Evolutionary conservation across 768 basidiomycete species (phyloP).

Genomic region (Astraeus odoratus): DNA sequence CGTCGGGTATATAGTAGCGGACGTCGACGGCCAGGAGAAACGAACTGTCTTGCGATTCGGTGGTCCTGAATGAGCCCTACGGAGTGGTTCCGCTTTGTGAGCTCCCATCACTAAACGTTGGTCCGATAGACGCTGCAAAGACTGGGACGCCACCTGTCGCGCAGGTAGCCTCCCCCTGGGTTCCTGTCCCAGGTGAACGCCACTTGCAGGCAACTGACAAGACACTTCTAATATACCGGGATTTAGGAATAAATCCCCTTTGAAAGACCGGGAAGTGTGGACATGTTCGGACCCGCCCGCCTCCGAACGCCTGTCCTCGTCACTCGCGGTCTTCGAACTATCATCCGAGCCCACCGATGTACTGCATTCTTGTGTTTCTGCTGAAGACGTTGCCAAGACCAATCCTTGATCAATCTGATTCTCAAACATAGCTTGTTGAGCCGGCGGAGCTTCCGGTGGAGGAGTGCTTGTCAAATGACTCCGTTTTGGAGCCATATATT

Average conservation of each 20-base stretch:
- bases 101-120: constrained; percentile 15
- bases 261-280: constrained; percentile 59
- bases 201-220: constrained; percentile 8
- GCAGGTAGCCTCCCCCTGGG: constrained; percentile 23
- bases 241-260: constrained; percentile 40
- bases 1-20: constrained; percentile 37
- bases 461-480: constrained; percentile 84
- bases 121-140: background rate
- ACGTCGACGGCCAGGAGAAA: constrained; percentile 34
- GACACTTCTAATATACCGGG: constrained; percentile 4
- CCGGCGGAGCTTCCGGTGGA: constrained; percentile 64
- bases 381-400: constrained; percentile 60
- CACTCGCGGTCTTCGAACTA: constrained; percentile 54
- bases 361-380: constrained; percentile 50
- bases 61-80: constrained; percentile 40
- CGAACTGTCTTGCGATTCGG: constrained; percentile 32
- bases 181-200: constrained; percentile 5
- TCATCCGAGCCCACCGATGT: constrained; percentile 49
- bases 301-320: constrained; percentile 57
- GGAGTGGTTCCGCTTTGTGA: constrained; percentile 33
- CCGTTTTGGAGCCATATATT: constrained; percentile 77
- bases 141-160: constrained; percentile 5
- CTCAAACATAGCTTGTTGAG: constrained; percentile 62
- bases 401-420: constrained; percentile 58
- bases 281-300: constrained; percentile 61